A percentile compares a stretch with the other conserved stretches of the same genome.
These are phyloP conservation scores for Micractinium sp. DNA, from an alignment of 139 green algal species.

Conservation along the genomic window DNA sequence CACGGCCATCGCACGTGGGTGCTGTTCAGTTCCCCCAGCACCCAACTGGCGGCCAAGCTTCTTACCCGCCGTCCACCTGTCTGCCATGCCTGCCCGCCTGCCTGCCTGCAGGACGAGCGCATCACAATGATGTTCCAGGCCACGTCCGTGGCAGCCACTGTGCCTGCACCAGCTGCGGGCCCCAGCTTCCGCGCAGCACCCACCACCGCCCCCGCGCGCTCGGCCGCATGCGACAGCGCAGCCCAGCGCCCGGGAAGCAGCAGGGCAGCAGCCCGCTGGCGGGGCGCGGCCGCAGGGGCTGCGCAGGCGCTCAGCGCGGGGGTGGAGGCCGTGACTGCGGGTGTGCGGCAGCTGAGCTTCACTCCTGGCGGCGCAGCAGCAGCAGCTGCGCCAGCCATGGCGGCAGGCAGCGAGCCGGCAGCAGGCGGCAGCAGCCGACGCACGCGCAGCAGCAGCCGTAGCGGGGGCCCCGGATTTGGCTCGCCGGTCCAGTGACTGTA, in stretches of 20 bases:
- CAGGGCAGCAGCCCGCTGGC: neutral
- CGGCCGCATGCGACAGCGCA: neutral
- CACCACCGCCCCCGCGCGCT: too few relatives aligned
- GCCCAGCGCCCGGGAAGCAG: neutral
- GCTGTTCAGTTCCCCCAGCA: too few relatives aligned
- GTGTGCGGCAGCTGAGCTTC: constrained; percentile 4
- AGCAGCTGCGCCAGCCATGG: neutral
- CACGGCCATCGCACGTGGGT: too few relatives aligned
- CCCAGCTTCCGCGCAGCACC: neutral
- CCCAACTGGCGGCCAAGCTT: too few relatives aligned
- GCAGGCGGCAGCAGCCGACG: neutral
- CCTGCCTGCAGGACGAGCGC: neutral
- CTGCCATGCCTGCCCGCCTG: neutral
- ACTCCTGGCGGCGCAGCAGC: neutral
- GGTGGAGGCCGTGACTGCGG: neutral
- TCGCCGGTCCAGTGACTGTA: neutral
- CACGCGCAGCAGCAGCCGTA: neutral
- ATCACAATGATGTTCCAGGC: neutral
- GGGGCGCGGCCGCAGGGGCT: neutral
- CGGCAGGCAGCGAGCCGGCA: neutral
- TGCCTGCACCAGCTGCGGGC: neutral
- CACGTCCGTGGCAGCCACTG: neutral
- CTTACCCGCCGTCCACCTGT: too few relatives aligned
- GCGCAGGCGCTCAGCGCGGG: neutral
- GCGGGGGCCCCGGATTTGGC: neutral